phyloP scores from a whole-genome alignment of 176 grass and related monocot genomes.

The Juncus inflexus region DNA sequence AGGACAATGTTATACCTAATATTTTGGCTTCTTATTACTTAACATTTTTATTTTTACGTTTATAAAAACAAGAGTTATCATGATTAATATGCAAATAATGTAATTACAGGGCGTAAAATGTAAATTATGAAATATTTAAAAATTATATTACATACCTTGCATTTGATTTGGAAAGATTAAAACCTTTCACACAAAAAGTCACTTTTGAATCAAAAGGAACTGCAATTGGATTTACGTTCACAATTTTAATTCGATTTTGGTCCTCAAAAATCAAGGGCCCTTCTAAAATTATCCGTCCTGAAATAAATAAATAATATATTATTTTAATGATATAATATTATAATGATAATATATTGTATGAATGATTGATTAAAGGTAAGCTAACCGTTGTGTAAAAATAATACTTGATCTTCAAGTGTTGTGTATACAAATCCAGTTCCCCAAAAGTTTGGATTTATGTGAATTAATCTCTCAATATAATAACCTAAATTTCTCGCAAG shows the following conservation, averaged over 20 bases:
- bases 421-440: constrained; percentile 63
- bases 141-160: constrained; percentile 46
- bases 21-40: neutral
- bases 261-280: constrained; percentile 42
- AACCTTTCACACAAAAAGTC: constrained; percentile 69
- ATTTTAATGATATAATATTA: too few relatives aligned
- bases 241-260: constrained; percentile 42
- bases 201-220: constrained; percentile 44
- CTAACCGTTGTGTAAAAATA: constrained; percentile 67
- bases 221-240: constrained; percentile 58
- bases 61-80: neutral
- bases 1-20: neutral
- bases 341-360: too few relatives aligned
- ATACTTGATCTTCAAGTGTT: constrained; percentile 49
- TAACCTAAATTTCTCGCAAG: constrained; percentile 44
- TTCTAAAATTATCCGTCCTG: constrained; percentile 63
- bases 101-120: neutral
- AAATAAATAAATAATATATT: constrained; percentile 16
- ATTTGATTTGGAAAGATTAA: constrained; percentile 55
- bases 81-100: neutral
- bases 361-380: neutral
- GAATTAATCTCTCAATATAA: constrained; percentile 61
- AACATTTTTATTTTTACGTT: neutral
- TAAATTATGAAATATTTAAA: neutral
- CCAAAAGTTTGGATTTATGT: constrained; percentile 44